Evolutionary conservation across 208 protist genomes (phyloP), one percentile per base, ranked within the genome.

Genomic region (Crithidia brevicula): DNA sequence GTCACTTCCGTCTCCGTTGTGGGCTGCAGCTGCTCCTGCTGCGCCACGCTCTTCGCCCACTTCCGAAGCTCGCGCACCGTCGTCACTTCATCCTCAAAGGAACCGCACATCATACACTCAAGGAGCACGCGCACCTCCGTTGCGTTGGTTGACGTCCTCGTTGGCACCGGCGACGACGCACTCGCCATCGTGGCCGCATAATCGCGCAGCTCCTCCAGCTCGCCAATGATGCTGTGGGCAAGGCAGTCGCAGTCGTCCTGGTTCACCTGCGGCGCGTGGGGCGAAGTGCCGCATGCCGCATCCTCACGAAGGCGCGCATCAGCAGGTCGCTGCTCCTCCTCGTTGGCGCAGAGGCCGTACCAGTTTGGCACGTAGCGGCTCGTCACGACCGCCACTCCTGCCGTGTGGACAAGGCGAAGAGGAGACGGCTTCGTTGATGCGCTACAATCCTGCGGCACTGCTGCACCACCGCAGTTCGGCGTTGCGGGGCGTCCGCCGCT

Each of bases 1-100:
- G 56, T 73, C 40, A 79, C 72, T 31, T 79, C 72, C 4, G 72
- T 79, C 4, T 72, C 46, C 13, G 72, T 79, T 9, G 50, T 62
- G 1, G 72, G 72, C 65, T 62, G 42, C 18, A 73, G 45, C 16
- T 28, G 34, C 57, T 66, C 66, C 20, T 59, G 51, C 27, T 46
- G 56, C 33, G 59, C 65, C 34, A 59, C 46, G 31, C 46, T 54
- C 3, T 28, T 47, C 1, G 72, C 72, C 72, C 72, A 79, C 50
- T 68, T 70, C n/a, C 58, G 51, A 33, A 79, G 65, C 52, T 79
- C 49, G 1, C 46, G 27, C 34, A 51, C 42, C 4, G 46, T 73
- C 11, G 30, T 38, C 10, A 79, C 52, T 52, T 79, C 72, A n/a
- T 73, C 72, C 6, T 65, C 62, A 28, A 76, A 70, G 16, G 62